Evolutionary conservation across 352 stramenopile genomes (phyloP), one percentile per base, ranked within the genome.

Genomic region (Globisporangium viniferum): DNA sequence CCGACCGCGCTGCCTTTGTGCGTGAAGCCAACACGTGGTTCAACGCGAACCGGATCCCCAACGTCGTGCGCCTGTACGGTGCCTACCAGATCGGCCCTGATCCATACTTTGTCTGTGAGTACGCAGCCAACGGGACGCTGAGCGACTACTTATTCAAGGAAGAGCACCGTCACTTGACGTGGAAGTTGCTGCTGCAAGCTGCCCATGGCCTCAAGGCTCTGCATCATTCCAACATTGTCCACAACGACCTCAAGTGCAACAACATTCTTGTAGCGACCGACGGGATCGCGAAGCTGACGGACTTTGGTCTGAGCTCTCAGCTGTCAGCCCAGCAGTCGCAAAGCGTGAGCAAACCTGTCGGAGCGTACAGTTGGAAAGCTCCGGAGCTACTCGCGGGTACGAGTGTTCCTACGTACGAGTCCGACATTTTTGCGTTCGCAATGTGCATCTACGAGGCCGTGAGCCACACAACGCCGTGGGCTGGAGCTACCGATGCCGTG

Each of bases 71-170:
- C n/a, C 33, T 67, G 31, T 36, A 31, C n/a, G 62, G 62, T 39
- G 62, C 62, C 10, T 67, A 20, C 31, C 27, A 67, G 31, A 27
- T 67, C 12, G 31, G 49, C 22, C 24, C 8, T 3, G 24, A 18
- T 18, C 62, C 54, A 2, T 61, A 61, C 49, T 67, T 67, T 55
- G 62, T 67, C 5, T 60, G 49, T 15, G 62, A 67, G 33, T 61
- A 44, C 24, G 62, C 62, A 18, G 31, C 51, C 9, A 59, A 61
- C 35, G 62, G 62, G 1, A 60, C 62, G 24, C 36, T 67, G 8
- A 33, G 20, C 5, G 10, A 53, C 12, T 53, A 54, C 62, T 35
- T 61, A 2, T 6, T 33, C n/a, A 36, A 54, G 20, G n/a, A n/a
- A 10, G 36, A 59, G 12, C 33, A 61, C 39, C n/a, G 24, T 1